These are phyloP conservation scores for Pythium scleroteichum DNA, from an alignment of 352 stramenopile species.

Conservation along the genomic window DNA sequence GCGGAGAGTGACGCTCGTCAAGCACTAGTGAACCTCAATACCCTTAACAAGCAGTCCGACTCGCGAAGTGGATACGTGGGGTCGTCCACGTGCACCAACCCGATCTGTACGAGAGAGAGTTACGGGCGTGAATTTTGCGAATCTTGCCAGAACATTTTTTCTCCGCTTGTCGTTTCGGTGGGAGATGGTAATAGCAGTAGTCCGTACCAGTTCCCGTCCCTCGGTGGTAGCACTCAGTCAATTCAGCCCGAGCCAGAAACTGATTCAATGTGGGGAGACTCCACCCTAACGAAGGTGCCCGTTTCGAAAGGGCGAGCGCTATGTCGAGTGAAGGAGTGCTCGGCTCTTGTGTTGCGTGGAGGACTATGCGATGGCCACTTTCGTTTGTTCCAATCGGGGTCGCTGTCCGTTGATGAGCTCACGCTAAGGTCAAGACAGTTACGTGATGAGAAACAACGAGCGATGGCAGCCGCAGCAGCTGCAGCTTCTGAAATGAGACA, in stretches of 20 bases:
- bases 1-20: slow-evolving; percentile 27
- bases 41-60: slow-evolving; percentile 12
- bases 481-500: slow-evolving; percentile 30
- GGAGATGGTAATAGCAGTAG: slow-evolving; percentile 23
- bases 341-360: slow-evolving; percentile 25
- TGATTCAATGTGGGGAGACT: slow-evolving; percentile 28
- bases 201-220: slow-evolving; percentile 30
- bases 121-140: slow-evolving; percentile 64
- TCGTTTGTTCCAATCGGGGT: slow-evolving; percentile 45
- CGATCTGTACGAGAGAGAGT: slow-evolving; percentile 54
- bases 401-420: slow-evolving; percentile 63
- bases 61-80: slow-evolving; percentile 7
- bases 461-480: slow-evolving; percentile 16
- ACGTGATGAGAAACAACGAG: slow-evolving; percentile 24
- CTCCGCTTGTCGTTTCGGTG: slow-evolving; percentile 49
- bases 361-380: slow-evolving; percentile 55
- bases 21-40: slow-evolving; percentile 20
- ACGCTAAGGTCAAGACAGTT: slow-evolving; percentile 43
- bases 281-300: slow-evolving; percentile 17
- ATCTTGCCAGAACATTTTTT: slow-evolving; percentile 59
- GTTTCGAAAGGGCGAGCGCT: slow-evolving; percentile 16
- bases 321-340: slow-evolving; percentile 51
- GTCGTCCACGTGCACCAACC: slow-evolving; percentile 49
- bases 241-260: slow-evolving; percentile 26
- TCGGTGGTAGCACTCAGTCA: slow-evolving; percentile 7